Percentiles rank a stretch among this genome's conserved stretches.
phyloP scores from a whole-genome alignment of 139 green algal genomes.

The Chlorella sp. region DNA sequence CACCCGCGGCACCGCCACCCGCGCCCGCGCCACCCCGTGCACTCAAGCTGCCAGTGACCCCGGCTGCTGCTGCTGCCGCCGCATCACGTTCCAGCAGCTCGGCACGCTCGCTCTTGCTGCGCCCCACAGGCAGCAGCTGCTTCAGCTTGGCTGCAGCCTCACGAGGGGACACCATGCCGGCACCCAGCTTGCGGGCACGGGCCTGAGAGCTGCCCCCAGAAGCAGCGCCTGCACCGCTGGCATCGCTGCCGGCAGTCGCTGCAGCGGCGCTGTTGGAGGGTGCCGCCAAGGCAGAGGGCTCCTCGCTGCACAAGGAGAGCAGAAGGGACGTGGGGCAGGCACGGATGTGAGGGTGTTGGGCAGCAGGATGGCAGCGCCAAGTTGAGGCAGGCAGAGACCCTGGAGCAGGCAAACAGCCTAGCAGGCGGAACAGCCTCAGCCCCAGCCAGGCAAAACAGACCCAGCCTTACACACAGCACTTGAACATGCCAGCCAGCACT shows the following conservation, averaged over 20 bases:
- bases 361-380: not conserved
- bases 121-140: constrained; percentile 1
- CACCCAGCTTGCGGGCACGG: not conserved
- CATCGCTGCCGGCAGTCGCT: not conserved
- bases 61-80: not conserved
- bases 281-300: not conserved
- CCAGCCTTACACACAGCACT: too few species aligned
- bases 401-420: not conserved
- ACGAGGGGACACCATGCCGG: not conserved
- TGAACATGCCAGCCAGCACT: not conserved
- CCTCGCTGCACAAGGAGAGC: not conserved
- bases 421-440: not conserved
- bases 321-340: not conserved
- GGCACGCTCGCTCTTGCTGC: constrained; percentile 17
- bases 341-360: not conserved
- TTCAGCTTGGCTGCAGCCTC: constrained; percentile 28
- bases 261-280: not conserved
- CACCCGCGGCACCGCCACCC: not conserved
- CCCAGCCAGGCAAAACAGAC: too few species aligned
- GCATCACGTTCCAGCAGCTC: constrained; percentile 22
- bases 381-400: not conserved
- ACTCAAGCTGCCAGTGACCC: not conserved
- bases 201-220: not conserved
- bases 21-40: not conserved
- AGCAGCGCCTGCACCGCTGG: not conserved